Evolutionary conservation across 148 eudicot species (phyloP).

Genomic region (Dysphania ambrosioides): DNA sequence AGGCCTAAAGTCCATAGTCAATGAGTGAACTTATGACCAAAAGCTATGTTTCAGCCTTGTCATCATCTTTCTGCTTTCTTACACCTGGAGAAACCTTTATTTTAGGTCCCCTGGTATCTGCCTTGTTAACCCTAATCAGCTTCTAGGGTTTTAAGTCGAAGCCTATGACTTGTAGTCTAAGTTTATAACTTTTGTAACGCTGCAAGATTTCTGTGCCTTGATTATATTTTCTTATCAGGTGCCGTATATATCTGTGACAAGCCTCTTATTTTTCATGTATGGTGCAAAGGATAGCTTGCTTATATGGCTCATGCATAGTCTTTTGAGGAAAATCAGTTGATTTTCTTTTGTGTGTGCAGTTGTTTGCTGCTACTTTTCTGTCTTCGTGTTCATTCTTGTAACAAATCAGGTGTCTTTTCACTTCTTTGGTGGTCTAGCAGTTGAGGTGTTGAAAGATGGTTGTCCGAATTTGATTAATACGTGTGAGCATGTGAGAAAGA

Average conservation of each 20-base stretch:
- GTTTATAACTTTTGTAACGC: background rate
- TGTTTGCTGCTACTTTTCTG: background rate
- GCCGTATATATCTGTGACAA: background rate
- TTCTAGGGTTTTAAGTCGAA: too few relatives aligned
- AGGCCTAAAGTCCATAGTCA: background rate
- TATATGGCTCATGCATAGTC: background rate
- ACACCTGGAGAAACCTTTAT: background rate
- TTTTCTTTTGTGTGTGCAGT: background rate
- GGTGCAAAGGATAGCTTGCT: background rate
- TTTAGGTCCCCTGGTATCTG: background rate
- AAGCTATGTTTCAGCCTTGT: background rate
- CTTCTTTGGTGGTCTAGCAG: constrained; percentile 57
- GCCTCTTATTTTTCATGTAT: background rate
- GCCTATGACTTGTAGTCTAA: background rate
- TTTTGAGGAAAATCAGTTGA: background rate
- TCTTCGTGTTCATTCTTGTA: background rate
- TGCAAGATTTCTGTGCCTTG: background rate
- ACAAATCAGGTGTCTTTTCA: background rate
- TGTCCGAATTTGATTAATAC: constrained; percentile 54
- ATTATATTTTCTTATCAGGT: background rate
- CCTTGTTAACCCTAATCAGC: too few relatives aligned
- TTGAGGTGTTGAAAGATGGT: constrained; percentile 59
- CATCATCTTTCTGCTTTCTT: background rate
- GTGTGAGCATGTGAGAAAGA: constrained; percentile 59
- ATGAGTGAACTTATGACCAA: background rate